Percentiles rank a stretch among this genome's conserved stretches.
These are phyloP conservation scores for Magnolia changhungtana DNA, from an alignment of 164 flowering plant genomes.

Conservation along the genomic window DNA sequence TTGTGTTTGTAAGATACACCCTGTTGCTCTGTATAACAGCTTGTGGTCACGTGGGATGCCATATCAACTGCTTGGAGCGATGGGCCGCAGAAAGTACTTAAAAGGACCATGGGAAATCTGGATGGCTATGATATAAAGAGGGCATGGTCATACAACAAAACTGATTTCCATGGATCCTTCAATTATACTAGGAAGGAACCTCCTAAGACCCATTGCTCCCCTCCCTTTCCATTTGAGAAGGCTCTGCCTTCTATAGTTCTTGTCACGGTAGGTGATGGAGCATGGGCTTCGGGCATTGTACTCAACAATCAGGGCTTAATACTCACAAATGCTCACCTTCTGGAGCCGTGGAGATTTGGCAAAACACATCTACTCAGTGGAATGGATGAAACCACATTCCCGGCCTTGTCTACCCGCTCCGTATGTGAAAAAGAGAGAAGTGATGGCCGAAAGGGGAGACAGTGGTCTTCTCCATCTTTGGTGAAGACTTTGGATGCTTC, in stretches of 20 bases:
- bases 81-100: slow-evolving; percentile 37
- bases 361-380: slow-evolving; percentile 40
- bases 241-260: slow-evolving; percentile 77
- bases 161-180: slow-evolving; percentile 5
- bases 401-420: slow-evolving; percentile 8
- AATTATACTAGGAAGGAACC: slow-evolving; percentile 9
- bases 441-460: slow-evolving; percentile 14
- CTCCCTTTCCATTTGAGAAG: slow-evolving; percentile 43
- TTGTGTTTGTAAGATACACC: neutral
- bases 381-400: slow-evolving; percentile 16
- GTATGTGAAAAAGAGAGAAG: slow-evolving; percentile 12
- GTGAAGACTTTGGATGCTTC: slow-evolving; percentile 19
- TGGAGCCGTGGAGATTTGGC: slow-evolving; percentile 97
- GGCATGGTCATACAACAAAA: slow-evolving; percentile 9
- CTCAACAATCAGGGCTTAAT: slow-evolving; percentile 78
- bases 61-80: slow-evolving; percentile 60
- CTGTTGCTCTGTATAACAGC: slow-evolving; percentile 40
- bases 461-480: slow-evolving; percentile 13
- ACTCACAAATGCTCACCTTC: slow-evolving; percentile 95
- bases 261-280: slow-evolving; percentile 64
- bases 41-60: slow-evolving; percentile 93
- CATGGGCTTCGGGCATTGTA: slow-evolving; percentile 95
- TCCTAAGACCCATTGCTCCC: slow-evolving; percentile 12
- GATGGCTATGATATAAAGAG: slow-evolving; percentile 20
- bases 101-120: slow-evolving; percentile 17